Conservation (phyloP, 495 filamentous ascomycete genomes). For the Sabuloglossum arenarium region DNA sequence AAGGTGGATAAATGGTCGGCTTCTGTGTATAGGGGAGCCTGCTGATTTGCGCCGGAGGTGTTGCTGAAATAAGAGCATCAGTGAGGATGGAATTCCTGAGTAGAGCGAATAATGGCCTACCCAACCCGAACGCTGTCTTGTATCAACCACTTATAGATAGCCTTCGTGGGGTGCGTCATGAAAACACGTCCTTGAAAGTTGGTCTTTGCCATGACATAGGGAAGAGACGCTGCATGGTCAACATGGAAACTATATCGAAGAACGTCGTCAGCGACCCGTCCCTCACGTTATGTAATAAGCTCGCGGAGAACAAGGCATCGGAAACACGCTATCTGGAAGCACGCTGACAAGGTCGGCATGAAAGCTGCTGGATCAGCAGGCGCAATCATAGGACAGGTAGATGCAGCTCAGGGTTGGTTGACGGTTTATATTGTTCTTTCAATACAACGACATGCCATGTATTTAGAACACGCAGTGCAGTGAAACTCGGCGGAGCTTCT, state of each 20-base stretch:
- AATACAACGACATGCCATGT: slow-evolving; percentile 9
- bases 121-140: slow-evolving; percentile 86
- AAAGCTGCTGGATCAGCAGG: background rate
- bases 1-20: slow-evolving; percentile 86
- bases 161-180: slow-evolving; percentile 98
- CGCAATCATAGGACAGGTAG: background rate
- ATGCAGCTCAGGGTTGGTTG: slow-evolving; percentile 5
- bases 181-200: slow-evolving; percentile 93
- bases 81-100: background rate
- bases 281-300: background rate
- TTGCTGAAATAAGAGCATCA: slow-evolving; percentile 23
- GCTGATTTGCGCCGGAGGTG: slow-evolving; percentile 53
- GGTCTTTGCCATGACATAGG: slow-evolving; percentile 92
- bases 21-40: slow-evolving; percentile 74
- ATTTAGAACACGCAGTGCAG: background rate
- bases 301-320: background rate
- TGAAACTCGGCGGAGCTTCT: background rate
- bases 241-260: slow-evolving; percentile 66
- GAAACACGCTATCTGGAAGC: no score
- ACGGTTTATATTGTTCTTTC: slow-evolving; percentile 13
- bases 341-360: background rate
- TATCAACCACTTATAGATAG: slow-evolving; percentile 98
- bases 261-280: background rate
- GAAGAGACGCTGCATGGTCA: slow-evolving; percentile 88
- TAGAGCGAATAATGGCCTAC: slow-evolving; percentile 11